Evolutionary conservation across 352 stramenopile genomes (phyloP).

Genomic region (Globisporangium cystogenes): DNA sequence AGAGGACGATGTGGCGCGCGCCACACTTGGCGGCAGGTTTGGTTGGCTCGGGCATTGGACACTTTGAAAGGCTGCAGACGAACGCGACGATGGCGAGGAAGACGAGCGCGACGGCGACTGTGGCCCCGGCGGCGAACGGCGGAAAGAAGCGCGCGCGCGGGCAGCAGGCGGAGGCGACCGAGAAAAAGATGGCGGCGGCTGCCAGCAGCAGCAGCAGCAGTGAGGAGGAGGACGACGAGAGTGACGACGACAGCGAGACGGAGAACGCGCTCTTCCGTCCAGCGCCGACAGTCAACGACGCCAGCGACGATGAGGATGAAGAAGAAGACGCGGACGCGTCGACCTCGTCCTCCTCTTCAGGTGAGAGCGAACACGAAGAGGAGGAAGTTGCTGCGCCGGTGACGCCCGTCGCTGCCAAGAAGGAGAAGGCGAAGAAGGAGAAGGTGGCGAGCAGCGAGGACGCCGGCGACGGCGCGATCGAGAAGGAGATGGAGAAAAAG

Average conservation of each 20-base stretch:
- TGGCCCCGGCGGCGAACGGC: background rate
- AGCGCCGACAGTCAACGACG: conserved; percentile 12
- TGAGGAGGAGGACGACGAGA: conserved; percentile 9
- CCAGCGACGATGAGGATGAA: conserved; percentile 19
- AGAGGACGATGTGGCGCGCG: background rate
- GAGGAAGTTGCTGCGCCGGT: conserved; percentile 69
- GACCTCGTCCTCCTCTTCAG: background rate
- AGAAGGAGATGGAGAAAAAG: conserved; percentile 67
- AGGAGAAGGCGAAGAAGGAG: conserved; percentile 15
- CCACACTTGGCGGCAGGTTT: no score
- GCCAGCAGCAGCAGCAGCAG: conserved; percentile 18
- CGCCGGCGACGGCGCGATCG: conserved; percentile 17
- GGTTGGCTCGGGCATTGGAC: background rate
- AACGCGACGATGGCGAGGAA: conserved; percentile 4
- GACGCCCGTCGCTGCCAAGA: conserved; percentile 23
- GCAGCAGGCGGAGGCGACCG: conserved; percentile 1
- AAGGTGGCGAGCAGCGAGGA: conserved; percentile 12
- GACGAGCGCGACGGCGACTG: conserved; percentile 3
- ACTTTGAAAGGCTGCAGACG: conserved; percentile 9
- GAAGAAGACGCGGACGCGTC: conserved; percentile 33
- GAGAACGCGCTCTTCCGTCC: conserved; percentile 76
- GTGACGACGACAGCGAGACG: conserved; percentile 41
- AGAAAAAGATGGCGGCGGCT: conserved; percentile 5
- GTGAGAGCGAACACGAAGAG: conserved; percentile 79
- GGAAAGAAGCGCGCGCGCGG: conserved; percentile 33